These are phyloP conservation scores for Coemansia reversa DNA, from an alignment of 192 early-diverging fungal genomes.

Conservation along the genomic window DNA sequence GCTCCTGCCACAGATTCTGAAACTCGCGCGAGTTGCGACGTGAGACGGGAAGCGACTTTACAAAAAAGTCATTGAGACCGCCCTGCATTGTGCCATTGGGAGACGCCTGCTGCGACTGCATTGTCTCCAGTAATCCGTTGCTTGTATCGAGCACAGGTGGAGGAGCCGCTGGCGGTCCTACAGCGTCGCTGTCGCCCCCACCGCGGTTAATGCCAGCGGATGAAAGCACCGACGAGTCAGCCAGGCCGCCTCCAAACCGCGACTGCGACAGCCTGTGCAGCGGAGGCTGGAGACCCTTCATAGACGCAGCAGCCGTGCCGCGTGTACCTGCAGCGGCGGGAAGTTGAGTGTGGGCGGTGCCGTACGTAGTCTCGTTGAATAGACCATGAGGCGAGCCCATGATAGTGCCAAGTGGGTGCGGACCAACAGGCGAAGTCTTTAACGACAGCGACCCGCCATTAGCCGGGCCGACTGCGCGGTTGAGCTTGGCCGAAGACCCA, in stretches of 20 bases:
- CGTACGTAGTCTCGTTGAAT: conserved; percentile 40
- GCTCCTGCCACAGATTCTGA: conserved; percentile 52
- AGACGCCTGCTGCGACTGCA: conserved; percentile 53
- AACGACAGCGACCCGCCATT: conserved; percentile 20
- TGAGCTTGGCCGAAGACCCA: neutral
- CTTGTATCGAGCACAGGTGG: conserved; percentile 29
- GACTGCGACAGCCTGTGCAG: conserved; percentile 40
- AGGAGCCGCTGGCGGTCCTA: neutral
- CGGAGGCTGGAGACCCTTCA: conserved; percentile 2
- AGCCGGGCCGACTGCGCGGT: conserved; percentile 20
- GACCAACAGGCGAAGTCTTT: conserved; percentile 39
- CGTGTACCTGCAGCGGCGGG: neutral
- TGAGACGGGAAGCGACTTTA: conserved; percentile 66
- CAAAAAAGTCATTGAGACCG: conserved; percentile 42
- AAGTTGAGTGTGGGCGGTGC: conserved; percentile 3
- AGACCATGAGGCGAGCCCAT: conserved; percentile 47
- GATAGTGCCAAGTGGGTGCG: conserved; percentile 43
- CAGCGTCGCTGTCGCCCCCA: conserved; percentile 10
- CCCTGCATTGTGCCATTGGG: conserved; percentile 32
- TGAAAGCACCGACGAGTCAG: conserved; percentile 19
- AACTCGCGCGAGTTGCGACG: conserved; percentile 72
- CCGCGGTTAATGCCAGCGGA: conserved; percentile 19
- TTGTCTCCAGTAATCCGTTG: conserved; percentile 40
- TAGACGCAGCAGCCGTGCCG: neutral
- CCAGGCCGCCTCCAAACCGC: conserved; percentile 38